Percentiles rank a stretch among this genome's conserved stretches.
phyloP scores from a whole-genome alignment of 352 stramenopile genomes.

The Pythium phragmiticola region DNA sequence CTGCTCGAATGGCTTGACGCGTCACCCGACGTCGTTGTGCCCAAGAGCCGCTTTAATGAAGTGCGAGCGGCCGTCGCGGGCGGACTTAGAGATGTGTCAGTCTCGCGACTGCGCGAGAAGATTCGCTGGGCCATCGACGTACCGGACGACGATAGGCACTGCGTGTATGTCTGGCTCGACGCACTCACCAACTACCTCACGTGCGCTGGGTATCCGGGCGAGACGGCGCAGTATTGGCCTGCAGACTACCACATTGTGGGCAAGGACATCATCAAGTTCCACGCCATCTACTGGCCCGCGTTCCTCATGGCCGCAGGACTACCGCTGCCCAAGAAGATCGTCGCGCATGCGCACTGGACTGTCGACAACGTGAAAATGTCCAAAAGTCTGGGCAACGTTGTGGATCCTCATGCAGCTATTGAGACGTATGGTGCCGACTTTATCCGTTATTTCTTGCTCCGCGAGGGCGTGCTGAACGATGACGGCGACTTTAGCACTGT shows the following conservation, averaged over 20 bases:
- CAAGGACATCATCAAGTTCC: slow-evolving; percentile 99
- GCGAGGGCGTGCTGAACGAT: slow-evolving; percentile 92
- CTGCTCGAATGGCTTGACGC: slow-evolving; percentile 90
- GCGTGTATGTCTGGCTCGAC: slow-evolving; percentile 99
- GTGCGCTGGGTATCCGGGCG: slow-evolving; percentile 89
- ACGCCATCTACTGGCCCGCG: slow-evolving; percentile 98
- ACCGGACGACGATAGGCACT: slow-evolving; percentile 88
- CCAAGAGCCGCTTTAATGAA: slow-evolving; percentile 92
- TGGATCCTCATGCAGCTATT: slow-evolving; percentile 93
- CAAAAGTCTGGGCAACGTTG: slow-evolving; percentile 98
- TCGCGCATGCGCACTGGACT: slow-evolving; percentile 98
- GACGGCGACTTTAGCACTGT: slow-evolving; percentile 91
- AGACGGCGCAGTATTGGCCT: slow-evolving; percentile 50
- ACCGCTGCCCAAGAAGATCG: slow-evolving; percentile 91
- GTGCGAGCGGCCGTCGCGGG: slow-evolving; percentile 82
- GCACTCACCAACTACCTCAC: slow-evolving; percentile 99
- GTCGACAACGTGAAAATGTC: slow-evolving; percentile 99
- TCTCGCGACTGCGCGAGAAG: slow-evolving; percentile 93
- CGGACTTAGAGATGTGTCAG: slow-evolving; percentile 95
- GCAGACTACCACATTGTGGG: slow-evolving; percentile 93
- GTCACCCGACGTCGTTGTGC: slow-evolving; percentile 90
- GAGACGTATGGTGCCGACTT: slow-evolving; percentile 92
- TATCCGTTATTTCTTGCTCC: slow-evolving; percentile 92
- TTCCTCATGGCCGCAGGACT: slow-evolving; percentile 94
- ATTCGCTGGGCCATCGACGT: slow-evolving; percentile 97